phyloP scores from a whole-genome alignment of 352 stramenopile species.

The Phytophthora hibernalis region DNA sequence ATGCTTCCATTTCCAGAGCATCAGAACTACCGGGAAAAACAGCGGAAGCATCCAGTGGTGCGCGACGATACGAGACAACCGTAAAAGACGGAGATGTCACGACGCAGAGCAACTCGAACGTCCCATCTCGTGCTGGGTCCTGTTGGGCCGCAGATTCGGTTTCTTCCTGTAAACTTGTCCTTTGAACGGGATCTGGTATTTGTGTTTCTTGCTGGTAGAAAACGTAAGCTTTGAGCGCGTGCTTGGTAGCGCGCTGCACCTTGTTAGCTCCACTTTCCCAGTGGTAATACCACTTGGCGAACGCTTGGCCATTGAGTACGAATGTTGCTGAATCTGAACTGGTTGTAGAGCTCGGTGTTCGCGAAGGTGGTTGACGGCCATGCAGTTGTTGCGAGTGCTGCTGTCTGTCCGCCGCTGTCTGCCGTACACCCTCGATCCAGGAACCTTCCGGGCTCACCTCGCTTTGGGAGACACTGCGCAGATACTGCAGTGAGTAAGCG shows the following conservation, averaged over 20 bases:
- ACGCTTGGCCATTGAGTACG: slow-evolving; percentile 56
- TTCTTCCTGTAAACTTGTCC: not conserved
- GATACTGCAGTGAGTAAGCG: slow-evolving; percentile 23
- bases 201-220: slow-evolving; percentile 28
- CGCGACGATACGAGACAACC: slow-evolving; percentile 51
- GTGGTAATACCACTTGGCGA: slow-evolving; percentile 70
- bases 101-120: slow-evolving; percentile 40
- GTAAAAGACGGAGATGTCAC: slow-evolving; percentile 53
- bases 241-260: slow-evolving; percentile 60
- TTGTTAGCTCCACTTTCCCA: slow-evolving; percentile 72
- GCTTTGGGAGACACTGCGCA: slow-evolving; percentile 51
- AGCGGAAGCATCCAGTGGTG: slow-evolving; percentile 21
- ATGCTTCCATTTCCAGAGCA: slow-evolving; percentile 8
- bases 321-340: slow-evolving; percentile 22
- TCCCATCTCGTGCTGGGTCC: not conserved
- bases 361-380: slow-evolving; percentile 27
- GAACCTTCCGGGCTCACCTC: slow-evolving; percentile 63
- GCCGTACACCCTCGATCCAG: slow-evolving; percentile 58
- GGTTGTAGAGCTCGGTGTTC: not conserved
- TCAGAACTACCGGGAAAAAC: not conserved
- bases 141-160: not conserved
- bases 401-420: slow-evolving; percentile 20
- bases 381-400: slow-evolving; percentile 28
- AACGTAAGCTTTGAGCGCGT: slow-evolving; percentile 65
- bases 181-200: slow-evolving; percentile 1